phyloP scores from a whole-genome alignment of 352 stramenopile genomes.

The Globisporangium camurandrum region DNA sequence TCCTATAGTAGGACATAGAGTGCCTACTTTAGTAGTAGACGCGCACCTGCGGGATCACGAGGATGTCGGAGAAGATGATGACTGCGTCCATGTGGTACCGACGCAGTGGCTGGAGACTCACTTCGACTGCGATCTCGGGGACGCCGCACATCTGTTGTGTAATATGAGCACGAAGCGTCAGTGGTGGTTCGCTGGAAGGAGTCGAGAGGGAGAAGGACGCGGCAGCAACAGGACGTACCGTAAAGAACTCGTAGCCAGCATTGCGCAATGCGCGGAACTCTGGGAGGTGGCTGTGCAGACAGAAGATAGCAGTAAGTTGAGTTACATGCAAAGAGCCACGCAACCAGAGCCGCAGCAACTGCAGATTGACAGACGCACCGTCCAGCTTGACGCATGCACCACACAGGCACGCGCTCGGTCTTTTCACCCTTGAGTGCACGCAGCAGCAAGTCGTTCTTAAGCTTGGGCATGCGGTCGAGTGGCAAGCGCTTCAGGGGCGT shows the following conservation, averaged over 20 bases:
- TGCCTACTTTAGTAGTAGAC: too few relatives aligned
- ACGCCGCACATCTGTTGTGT: slow-evolving; percentile 69
- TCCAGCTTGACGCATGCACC: slow-evolving; percentile 97
- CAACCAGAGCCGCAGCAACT: too few relatives aligned
- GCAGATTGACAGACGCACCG: too few relatives aligned
- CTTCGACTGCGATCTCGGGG: slow-evolving; percentile 89
- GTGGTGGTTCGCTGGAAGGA: background rate
- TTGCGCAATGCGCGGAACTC: slow-evolving; percentile 84
- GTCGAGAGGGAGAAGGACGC: background rate
- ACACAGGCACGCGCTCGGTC: slow-evolving; percentile 91
- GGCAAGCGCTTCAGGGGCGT: slow-evolving; percentile 67
- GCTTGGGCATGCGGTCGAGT: slow-evolving; percentile 60
- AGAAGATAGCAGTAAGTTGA: background rate
- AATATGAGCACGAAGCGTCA: slow-evolving; percentile 3
- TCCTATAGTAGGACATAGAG: too few relatives aligned
- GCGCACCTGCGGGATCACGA: slow-evolving; percentile 96
- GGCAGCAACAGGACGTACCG: slow-evolving; percentile 19
- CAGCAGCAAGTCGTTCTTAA: slow-evolving; percentile 89
- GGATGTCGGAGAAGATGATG: slow-evolving; percentile 99
- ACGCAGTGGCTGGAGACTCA: slow-evolving; percentile 95
- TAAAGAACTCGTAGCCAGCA: slow-evolving; percentile 87
- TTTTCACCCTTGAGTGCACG: slow-evolving; percentile 79
- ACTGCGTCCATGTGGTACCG: slow-evolving; percentile 93
- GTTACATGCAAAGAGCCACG: background rate
- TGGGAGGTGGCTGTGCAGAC: slow-evolving; percentile 63